Percentiles rank a stretch among this genome's conserved stretches.
Conservation (phyloP, 2,329 filamentous ascomycete species). For the Septoria petroselini region DNA sequence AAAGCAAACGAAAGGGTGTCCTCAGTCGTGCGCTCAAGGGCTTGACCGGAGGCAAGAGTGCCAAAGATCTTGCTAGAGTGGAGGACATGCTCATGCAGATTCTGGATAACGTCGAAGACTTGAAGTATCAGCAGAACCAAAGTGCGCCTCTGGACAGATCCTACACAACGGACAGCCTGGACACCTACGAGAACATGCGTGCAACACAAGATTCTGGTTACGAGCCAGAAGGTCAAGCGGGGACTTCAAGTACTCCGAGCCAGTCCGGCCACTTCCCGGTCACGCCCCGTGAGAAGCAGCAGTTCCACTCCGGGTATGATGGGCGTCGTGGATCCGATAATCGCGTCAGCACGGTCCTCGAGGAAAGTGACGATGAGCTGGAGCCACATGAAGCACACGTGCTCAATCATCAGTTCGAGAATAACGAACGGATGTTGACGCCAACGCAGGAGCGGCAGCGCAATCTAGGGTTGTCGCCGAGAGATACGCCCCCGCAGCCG, state of each 20-base stretch:
- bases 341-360: constrained; percentile 84
- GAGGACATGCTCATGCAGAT: constrained; percentile 71
- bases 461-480: constrained; percentile 36
- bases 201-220: constrained; percentile 71
- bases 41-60: constrained; percentile 73
- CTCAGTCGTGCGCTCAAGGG: constrained; percentile 92
- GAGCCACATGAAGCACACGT: constrained; percentile 54
- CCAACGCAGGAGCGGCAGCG: constrained; percentile 55
- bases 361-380: constrained; percentile 83
- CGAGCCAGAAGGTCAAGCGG: constrained; percentile 76
- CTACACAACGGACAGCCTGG: constrained; percentile 49
- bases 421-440: constrained; percentile 60
- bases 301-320: constrained; percentile 51
- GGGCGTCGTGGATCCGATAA: constrained; percentile 62
- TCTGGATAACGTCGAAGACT: constrained; percentile 79
- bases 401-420: constrained; percentile 55
- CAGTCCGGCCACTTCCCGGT: constrained; percentile 68
- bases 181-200: constrained; percentile 68
- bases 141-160: constrained; percentile 29
- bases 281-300: constrained; percentile 34
- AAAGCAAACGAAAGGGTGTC: constrained; percentile 85
- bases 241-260: constrained; percentile 69
- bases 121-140: constrained; percentile 41
- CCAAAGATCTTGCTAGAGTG: constrained; percentile 60
- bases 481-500: constrained; percentile 51